Conservation (phyloP, 1,139 yeast species). For the Sugiyamaella xylanicola region DNA sequence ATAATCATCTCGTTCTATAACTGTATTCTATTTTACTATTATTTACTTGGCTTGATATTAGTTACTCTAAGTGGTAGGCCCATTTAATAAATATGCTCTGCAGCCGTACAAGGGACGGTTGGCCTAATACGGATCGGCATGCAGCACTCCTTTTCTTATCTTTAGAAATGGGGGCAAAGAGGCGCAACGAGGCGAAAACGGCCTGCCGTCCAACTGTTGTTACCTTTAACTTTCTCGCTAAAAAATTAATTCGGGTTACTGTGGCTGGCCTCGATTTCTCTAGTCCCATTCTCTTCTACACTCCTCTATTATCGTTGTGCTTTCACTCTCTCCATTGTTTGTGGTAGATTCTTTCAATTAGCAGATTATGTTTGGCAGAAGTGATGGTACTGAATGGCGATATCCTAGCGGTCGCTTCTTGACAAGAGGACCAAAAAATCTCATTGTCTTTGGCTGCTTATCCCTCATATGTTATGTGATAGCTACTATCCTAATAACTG, state of each 20-base stretch:
- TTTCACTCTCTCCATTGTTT: too few species aligned
- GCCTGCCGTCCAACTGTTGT: too few species aligned
- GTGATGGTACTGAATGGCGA: neutral
- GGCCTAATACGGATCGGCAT: conserved; percentile 5
- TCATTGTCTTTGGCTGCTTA: neutral
- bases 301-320: too few species aligned
- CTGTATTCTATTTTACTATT: conserved; percentile 6
- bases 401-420: neutral
- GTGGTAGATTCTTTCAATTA: too few species aligned
- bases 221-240: too few species aligned
- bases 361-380: neutral
- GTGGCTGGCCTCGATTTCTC: too few species aligned
- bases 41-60: neutral
- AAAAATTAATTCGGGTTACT: too few species aligned
- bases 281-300: too few species aligned
- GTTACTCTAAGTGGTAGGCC: too few species aligned
- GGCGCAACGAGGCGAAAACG: too few species aligned
- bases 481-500: neutral
- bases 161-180: neutral
- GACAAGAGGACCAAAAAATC: conserved; percentile 6
- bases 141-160: neutral
- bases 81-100: neutral
- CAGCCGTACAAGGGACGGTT: neutral
- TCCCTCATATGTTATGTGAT: conserved; percentile 1
- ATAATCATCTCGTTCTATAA: neutral